Conservation (phyloP, 108 stramenopile genomes). For the Fragilariopsis cylindrus region DNA sequence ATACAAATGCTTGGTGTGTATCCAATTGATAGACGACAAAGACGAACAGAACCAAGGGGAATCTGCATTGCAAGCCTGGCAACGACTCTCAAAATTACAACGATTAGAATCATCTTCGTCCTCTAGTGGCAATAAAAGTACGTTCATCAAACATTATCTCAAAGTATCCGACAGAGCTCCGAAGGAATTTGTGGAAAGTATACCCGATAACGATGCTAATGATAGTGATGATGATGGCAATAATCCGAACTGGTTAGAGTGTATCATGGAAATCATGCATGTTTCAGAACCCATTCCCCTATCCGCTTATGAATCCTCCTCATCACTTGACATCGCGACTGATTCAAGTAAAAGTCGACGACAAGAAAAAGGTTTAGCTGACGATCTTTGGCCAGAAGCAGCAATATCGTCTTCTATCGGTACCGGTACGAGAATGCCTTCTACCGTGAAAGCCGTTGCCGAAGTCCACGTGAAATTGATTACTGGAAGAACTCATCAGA, state of each 20-base stretch:
- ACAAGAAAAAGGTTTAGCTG: not conserved
- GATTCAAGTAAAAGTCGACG: too few relatives aligned
- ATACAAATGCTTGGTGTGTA: conserved; percentile 80
- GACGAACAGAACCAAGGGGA: not conserved
- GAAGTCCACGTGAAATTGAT: conserved; percentile 73
- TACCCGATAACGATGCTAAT: conserved; percentile 17
- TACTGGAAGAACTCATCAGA: conserved; percentile 89
- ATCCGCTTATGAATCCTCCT: not conserved
- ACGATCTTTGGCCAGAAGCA: conserved; percentile 19
- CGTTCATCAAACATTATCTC: conserved; percentile 67
- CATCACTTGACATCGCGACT: too few relatives aligned
- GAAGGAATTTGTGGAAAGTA: conserved; percentile 46
- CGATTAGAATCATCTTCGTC: not conserved
- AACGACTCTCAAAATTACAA: conserved; percentile 35
- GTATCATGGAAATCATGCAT: conserved; percentile 57
- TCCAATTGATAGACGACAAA: conserved; percentile 17
- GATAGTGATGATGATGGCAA: not conserved
- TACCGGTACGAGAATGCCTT: conserved; percentile 33
- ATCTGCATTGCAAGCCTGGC: conserved; percentile 28
- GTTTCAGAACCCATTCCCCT: conserved; percentile 40
- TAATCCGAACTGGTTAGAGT: conserved; percentile 63
- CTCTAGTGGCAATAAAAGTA: not conserved
- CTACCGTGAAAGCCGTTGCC: conserved; percentile 52
- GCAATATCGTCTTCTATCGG: not conserved
- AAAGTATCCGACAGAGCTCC: conserved; percentile 75